Conservation (phyloP, 192 early-diverging fungal genomes). For the Geranomyces variabilis region DNA sequence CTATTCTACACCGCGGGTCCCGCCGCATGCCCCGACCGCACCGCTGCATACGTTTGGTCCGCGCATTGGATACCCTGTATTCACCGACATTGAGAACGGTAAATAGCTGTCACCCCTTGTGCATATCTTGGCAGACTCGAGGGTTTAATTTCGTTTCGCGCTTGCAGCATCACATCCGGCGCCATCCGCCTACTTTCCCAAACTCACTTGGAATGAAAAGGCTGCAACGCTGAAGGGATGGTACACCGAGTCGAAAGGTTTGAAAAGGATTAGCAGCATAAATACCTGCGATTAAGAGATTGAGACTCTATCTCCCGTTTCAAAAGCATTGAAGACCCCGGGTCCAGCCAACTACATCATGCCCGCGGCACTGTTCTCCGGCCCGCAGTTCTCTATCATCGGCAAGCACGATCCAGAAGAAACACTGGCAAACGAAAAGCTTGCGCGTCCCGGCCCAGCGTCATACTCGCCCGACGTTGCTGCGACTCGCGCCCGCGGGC, state of each 20-base stretch:
- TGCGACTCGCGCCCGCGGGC: constrained; percentile 30
- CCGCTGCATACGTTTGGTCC: constrained; percentile 45
- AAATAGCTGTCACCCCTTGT: too few species aligned
- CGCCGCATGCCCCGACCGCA: constrained; percentile 39
- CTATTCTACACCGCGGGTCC: constrained; percentile 39
- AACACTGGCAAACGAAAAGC: too few species aligned
- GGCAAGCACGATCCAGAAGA: constrained; percentile 2
- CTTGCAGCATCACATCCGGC: constrained; percentile 14
- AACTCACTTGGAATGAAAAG: constrained; percentile 42
- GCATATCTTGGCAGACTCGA: too few species aligned
- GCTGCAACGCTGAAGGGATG: constrained; percentile 55
- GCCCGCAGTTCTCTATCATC: constrained; percentile 50
- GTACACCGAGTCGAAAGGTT: constrained; percentile 55
- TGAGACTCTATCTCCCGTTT: not conserved
- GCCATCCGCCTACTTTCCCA: constrained; percentile 52
- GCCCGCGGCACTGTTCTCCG: constrained; percentile 46
- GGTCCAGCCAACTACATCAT: constrained; percentile 63
- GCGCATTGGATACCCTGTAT: constrained; percentile 39
- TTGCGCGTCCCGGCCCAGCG: constrained; percentile 39
- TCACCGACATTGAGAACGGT: constrained; percentile 42
- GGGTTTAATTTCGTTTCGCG: too few species aligned
- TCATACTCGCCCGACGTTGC: constrained; percentile 42
- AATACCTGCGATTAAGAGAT: not conserved
- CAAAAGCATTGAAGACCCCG: constrained; percentile 53
- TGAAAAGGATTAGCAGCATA: not conserved